phyloP scores from a whole-genome alignment of 495 filamentous ascomycete species.

The Sabuloglossum arenarium region DNA sequence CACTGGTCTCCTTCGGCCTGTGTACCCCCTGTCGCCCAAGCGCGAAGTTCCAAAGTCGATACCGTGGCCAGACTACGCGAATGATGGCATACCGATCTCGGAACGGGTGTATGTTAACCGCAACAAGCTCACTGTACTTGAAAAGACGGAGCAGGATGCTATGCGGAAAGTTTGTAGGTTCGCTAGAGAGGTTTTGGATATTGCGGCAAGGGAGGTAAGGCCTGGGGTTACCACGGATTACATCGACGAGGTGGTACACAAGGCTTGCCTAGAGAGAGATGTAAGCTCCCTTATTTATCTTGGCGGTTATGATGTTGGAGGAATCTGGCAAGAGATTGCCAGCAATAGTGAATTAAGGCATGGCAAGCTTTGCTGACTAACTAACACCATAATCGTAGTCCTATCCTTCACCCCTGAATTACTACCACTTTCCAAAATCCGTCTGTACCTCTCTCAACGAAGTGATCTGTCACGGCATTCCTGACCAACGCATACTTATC shows the following conservation, averaged over 20 bases:
- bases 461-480: slow-evolving; percentile 88
- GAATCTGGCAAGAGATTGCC: no score
- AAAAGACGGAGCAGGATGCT: slow-evolving; percentile 54
- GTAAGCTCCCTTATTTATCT: slow-evolving; percentile 33
- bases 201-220: slow-evolving; percentile 56
- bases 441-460: slow-evolving; percentile 93
- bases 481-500: slow-evolving; percentile 52
- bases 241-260: slow-evolving; percentile 89
- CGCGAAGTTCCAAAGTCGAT: slow-evolving; percentile 65
- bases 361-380: background rate
- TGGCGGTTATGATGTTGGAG: no score
- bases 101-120: slow-evolving; percentile 47
- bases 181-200: slow-evolving; percentile 81
- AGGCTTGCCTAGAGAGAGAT: slow-evolving; percentile 80
- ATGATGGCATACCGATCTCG: slow-evolving; percentile 61
- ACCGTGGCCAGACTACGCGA: slow-evolving; percentile 63
- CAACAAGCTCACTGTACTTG: slow-evolving; percentile 65
- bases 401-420: slow-evolving; percentile 93
- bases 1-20: slow-evolving; percentile 61
- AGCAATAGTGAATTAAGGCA: background rate
- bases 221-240: slow-evolving; percentile 93
- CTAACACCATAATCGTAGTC: slow-evolving; percentile 30
- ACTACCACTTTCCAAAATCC: slow-evolving; percentile 92
- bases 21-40: slow-evolving; percentile 66
- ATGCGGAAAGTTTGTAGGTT: slow-evolving; percentile 90